Base-by-base conservation (phyloP, 148 eudicot species). In the Pouteria glomerata region DNA sequence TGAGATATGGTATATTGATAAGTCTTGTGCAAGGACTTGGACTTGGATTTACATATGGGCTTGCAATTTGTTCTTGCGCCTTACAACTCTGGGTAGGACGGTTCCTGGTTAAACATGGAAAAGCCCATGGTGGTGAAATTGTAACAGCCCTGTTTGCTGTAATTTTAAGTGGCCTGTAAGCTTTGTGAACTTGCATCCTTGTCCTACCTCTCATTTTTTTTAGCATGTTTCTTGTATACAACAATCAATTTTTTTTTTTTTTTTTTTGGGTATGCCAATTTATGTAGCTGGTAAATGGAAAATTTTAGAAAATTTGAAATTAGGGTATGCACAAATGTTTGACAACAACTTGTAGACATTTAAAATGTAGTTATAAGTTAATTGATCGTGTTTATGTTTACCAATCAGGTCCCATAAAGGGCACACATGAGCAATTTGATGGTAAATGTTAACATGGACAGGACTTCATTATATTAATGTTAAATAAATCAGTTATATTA, bases 1-100 rank as follows among this genome's bases (percentile, higher is more conserved):
- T 95, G 58, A 89, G 97, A 84, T 91, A 91, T 82, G 98, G 98
- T 56, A 95, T 95, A 85, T 79, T 91, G 74, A 91, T 95, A 73
- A 95, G 98, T 88, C 93, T 95, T 79, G 98, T 95, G 68, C 98
- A 95, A 89, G 97, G 96, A 63, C 86, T 95, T 83, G 98, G 98
- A 55, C 93, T 95, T 71, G 98, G 98, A 61, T 95, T 95, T 80
- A 95, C 98, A 45, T 95, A 91, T 82, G 96, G 97, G 71, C 88
- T 95, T 78, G 98, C 97, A 51, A 95, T 91, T 57, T 95, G 98
- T 82, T 91, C 96, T 30, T 95, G 98, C 85, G 97, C 98, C 15
- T 78, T 95, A 74, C 98, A 95, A 81, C 97, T 95, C 63, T 95
- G 93, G 93, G 96, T 95, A 26, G 98, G 98, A 77, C 88, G 90